Conservation (phyloP, 2,329 filamentous ascomycete genomes). For the Salinomyces thailandicus region DNA sequence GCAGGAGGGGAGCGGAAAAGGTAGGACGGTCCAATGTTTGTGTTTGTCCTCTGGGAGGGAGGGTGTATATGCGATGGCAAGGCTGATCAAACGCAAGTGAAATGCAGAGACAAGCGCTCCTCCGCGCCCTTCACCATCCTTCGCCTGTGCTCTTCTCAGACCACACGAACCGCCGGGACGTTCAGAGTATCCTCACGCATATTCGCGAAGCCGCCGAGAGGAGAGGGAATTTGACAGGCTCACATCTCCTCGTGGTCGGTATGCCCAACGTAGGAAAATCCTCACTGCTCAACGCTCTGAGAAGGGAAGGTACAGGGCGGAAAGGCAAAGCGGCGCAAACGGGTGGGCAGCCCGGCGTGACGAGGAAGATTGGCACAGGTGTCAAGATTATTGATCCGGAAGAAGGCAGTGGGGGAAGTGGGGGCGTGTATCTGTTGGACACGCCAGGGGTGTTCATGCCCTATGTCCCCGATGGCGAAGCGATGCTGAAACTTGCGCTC, state of each 20-base stretch:
- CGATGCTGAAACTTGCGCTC: slow-evolving; percentile 91
- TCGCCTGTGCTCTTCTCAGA: slow-evolving; percentile 44
- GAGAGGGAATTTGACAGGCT: slow-evolving; percentile 59
- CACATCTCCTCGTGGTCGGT: slow-evolving; percentile 77
- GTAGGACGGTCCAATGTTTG: slow-evolving; percentile 7
- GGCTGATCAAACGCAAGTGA: slow-evolving; percentile 8
- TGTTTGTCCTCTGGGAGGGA: background rate
- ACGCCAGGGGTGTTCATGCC: slow-evolving; percentile 94
- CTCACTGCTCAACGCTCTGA: slow-evolving; percentile 79
- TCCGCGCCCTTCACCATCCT: slow-evolving; percentile 45
- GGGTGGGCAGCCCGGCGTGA: slow-evolving; percentile 80
- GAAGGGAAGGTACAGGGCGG: slow-evolving; percentile 52
- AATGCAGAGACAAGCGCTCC: slow-evolving; percentile 32
- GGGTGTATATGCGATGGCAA: too few species aligned
- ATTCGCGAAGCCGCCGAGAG: slow-evolving; percentile 42
- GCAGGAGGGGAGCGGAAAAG: slow-evolving; percentile 7
- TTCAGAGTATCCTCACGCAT: slow-evolving; percentile 39
- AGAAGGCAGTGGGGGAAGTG: slow-evolving; percentile 38
- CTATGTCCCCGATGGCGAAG: slow-evolving; percentile 71
- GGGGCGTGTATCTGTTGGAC: slow-evolving; percentile 73
- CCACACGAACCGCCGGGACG: slow-evolving; percentile 34
- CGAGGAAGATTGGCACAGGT: slow-evolving; percentile 64
- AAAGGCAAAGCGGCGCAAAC: slow-evolving; percentile 66
- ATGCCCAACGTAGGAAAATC: slow-evolving; percentile 99
- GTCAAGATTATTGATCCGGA: slow-evolving; percentile 65